These are phyloP conservation scores for Aspergillus versicolor DNA, from an alignment of 2,329 filamentous ascomycete genomes.

Conservation along the genomic window DNA sequence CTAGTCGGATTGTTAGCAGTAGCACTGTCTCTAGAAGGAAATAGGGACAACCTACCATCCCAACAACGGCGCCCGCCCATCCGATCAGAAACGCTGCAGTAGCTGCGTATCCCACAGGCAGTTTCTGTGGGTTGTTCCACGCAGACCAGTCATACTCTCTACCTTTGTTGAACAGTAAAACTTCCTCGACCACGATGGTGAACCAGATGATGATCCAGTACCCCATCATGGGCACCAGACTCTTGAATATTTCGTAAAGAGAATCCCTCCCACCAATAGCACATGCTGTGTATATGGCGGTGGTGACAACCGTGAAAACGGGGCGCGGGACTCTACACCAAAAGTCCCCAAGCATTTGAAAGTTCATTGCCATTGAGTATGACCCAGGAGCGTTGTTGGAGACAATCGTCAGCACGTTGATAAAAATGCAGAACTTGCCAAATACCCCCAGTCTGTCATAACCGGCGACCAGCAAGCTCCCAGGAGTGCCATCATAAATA, in stretches of 20 bases:
- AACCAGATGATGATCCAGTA: constrained; percentile 49
- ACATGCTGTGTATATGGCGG: constrained; percentile 43
- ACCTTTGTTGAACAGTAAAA: constrained; percentile 43
- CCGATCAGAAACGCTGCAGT: constrained; percentile 37
- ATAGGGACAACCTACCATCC: constrained; percentile 32
- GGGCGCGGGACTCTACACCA: constrained; percentile 42
- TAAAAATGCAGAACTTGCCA: constrained; percentile 44
- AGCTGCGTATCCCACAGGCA: constrained; percentile 45
- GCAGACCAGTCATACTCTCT: constrained; percentile 41
- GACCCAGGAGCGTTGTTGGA: constrained; percentile 47
- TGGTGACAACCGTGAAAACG: constrained; percentile 43
- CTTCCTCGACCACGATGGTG: constrained; percentile 43
- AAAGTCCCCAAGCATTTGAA: constrained; percentile 43
- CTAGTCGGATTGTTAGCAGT: constrained; percentile 18
- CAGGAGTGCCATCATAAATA: constrained; percentile 28
- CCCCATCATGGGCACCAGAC: constrained; percentile 48
- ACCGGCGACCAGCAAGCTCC: constrained; percentile 39
- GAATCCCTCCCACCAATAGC: constrained; percentile 45
- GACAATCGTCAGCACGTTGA: constrained; percentile 44
- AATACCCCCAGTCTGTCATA: constrained; percentile 42
- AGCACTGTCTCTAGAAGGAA: not conserved
- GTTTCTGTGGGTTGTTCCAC: constrained; percentile 39
- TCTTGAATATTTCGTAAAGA: constrained; percentile 46
- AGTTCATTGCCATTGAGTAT: constrained; percentile 47
- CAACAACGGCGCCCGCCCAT: constrained; percentile 42